Base-by-base conservation (phyloP, 805 yeast genomes). In the Saturnispora hagleri region DNA sequence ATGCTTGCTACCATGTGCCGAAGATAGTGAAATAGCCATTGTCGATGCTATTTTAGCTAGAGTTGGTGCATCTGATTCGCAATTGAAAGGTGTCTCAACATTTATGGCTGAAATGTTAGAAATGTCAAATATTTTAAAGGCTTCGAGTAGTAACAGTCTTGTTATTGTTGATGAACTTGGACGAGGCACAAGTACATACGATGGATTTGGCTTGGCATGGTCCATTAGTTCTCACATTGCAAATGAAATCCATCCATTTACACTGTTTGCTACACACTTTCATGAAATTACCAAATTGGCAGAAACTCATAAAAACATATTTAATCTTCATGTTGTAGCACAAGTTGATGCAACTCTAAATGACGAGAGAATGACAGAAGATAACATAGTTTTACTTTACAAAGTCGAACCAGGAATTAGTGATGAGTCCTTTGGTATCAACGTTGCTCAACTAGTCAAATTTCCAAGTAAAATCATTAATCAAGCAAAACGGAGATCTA, bases 11-110 rank as follows among this genome's bases (percentile, higher is more conserved):
- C 99, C 99, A 2, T 84, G 85, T 55, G 70, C 71, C 12, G 73
- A 72, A 40, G 81, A 74, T 34, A 90, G 97, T 0, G 90, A 88
- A 60, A 65, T 93, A 26, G 81, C 89, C 12, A 73, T 93, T 2
- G 89, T 91, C 55, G 99, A 93, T 68, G 89, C 96, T 2, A 84
- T 93, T 5, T 75, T 93, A 54, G 95, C 98, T 13, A 81, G 99
- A 63, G 97, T 93, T n/a, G 99, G 99, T 10, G 98, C 99, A 2
- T 95, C 97, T 12, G 99, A 93, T 66, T 91, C 97, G 0, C 99
- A 93, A 68, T 74, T 93, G 62, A 90, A 91, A 67, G 99, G 99
- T 26, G 88, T 93, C 28, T 90, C 98, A 0, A 93, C 99, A 0
- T 93, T 93, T 61, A 86, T 87, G 87, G 87, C 95, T 27, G 99